phyloP scores from a whole-genome alignment of 495 filamentous ascomycete species.

The Lasiosphaeria hispida region DNA sequence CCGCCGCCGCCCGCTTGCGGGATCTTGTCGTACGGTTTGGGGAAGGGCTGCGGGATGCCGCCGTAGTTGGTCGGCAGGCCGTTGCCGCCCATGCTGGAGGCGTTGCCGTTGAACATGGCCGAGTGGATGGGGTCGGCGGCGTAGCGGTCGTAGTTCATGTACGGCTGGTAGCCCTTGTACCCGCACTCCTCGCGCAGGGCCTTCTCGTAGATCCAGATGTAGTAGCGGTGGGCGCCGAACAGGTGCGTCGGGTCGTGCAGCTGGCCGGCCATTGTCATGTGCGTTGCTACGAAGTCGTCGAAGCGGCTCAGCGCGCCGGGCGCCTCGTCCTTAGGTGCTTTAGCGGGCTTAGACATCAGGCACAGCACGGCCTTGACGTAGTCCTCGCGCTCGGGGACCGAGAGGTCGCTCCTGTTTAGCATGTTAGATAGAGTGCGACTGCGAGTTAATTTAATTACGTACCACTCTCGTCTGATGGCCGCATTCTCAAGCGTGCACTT shows the following conservation, averaged over 20 bases:
- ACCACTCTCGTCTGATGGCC: conserved; percentile 52
- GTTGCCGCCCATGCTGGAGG: conserved; percentile 39
- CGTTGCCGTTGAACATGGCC: conserved; percentile 41
- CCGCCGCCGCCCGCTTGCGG: conserved; percentile 57
- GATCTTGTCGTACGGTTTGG: conserved; percentile 18
- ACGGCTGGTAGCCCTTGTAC: conserved; percentile 53
- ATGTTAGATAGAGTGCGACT: not conserved
- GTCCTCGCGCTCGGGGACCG: conserved; percentile 45
- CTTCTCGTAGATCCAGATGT: conserved; percentile 61
- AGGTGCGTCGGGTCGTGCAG: conserved; percentile 58
- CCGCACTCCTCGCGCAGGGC: conserved; percentile 68
- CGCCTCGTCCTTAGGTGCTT: conserved; percentile 35
- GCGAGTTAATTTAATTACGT: too few species aligned
- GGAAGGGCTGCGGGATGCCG: conserved; percentile 3
- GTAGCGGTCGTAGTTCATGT: conserved; percentile 46
- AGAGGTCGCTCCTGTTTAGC: conserved; percentile 32
- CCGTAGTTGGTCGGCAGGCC: conserved; percentile 21
- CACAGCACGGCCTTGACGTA: conserved; percentile 51
- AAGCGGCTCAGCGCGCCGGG: conserved; percentile 50
- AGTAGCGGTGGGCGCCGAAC: conserved; percentile 67
- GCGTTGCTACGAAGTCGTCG: conserved; percentile 55
- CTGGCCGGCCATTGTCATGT: conserved; percentile 42
- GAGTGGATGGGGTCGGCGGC: conserved; percentile 36
- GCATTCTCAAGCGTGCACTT: conserved; percentile 50
- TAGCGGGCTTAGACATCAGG: conserved; percentile 41